These are phyloP conservation scores for Erigeron philadelphicus DNA, from an alignment of 140 eudicot species.

Conservation along the genomic window DNA sequence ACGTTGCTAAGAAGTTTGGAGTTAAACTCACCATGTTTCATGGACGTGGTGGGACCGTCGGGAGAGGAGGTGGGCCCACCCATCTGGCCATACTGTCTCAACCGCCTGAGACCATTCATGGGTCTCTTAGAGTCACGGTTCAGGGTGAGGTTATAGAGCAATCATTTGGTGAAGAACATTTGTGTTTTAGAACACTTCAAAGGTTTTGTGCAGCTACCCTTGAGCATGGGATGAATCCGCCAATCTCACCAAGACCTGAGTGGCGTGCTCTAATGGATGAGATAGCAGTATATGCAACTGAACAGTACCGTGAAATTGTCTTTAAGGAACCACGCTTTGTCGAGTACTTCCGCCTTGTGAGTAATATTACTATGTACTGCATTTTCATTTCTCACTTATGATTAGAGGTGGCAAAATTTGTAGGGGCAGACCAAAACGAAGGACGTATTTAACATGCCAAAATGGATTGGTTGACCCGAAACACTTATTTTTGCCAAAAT, in stretches of 20 bases:
- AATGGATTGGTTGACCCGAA: neutral
- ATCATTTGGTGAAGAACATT: slow-evolving; percentile 92
- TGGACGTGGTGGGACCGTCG: slow-evolving; percentile 98
- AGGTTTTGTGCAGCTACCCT: slow-evolving; percentile 94
- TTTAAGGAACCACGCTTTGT: slow-evolving; percentile 94
- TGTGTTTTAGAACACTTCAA: slow-evolving; percentile 95
- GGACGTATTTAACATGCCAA: neutral
- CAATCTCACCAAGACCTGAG: slow-evolving; percentile 85
- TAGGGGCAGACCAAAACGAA: neutral
- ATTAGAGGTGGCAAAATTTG: neutral
- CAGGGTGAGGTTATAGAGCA: slow-evolving; percentile 99
- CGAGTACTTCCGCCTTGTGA: slow-evolving; percentile 96
- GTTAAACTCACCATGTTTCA: slow-evolving; percentile 96
- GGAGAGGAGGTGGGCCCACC: slow-evolving; percentile 99
- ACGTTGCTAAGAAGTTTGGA: slow-evolving; percentile 77
- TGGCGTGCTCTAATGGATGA: slow-evolving; percentile 99
- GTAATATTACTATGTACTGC: slow-evolving; percentile 21
- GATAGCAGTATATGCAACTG: slow-evolving; percentile 79
- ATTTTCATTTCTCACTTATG: slow-evolving; percentile 5
- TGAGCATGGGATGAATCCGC: slow-evolving; percentile 98
- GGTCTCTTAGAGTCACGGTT: slow-evolving; percentile 93
- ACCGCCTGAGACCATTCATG: slow-evolving; percentile 91
- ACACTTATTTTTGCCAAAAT: neutral
- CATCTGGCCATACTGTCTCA: slow-evolving; percentile 96
- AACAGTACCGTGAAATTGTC: slow-evolving; percentile 82